Base-by-base conservation (phyloP, 2,329 filamentous ascomycete genomes). In the Bipolaris cookei region DNA sequence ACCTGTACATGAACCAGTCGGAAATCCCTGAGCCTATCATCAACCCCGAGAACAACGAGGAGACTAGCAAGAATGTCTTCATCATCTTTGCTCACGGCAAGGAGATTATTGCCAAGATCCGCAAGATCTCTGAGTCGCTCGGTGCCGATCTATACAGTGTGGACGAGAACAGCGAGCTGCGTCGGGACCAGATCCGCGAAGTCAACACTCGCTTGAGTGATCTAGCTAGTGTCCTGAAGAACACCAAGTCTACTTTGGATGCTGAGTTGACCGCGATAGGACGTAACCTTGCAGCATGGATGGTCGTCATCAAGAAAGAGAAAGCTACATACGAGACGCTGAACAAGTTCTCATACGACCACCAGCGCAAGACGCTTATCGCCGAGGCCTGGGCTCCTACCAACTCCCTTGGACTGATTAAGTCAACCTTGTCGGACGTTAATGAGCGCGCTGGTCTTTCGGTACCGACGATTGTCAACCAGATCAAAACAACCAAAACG, bases 1-100 rank as follows among this genome's bases (percentile, higher is more conserved):
- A 99, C 78, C 82, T 99, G 63, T 99, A 98, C 84, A 99, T 99
- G 95, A 99, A 99, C 80, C 96, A 99, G 82, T 94, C 94, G 38
- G 95, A 99, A 83, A 99, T 99, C 61, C 89, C 92, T 6, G 94
- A 99, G 76, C 88, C 91, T 35, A 89, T 99, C 67, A 84, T 97
- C 75, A 91, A 99, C 77, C 94, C 95, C 14, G 85, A 90, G 74
- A 97, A 87, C 80, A 97, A 98, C 76, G 94, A 98, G 79, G 84
- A 91, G 63, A 85, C 96, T 68, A 88, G 90, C 82, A 99, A 99
- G 87, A 99, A 97, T 69, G 95, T 99, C 54, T 99, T 99, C 73
- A 94, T 99, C 73, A 99, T 99, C 77, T 99, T 99, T 70, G 95
- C 95, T 11, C 95, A 99, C 73, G 95, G 95, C 74, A 97, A 97